Conservation (phyloP, 306 rosid species). For the Nissolia schottii region DNA sequence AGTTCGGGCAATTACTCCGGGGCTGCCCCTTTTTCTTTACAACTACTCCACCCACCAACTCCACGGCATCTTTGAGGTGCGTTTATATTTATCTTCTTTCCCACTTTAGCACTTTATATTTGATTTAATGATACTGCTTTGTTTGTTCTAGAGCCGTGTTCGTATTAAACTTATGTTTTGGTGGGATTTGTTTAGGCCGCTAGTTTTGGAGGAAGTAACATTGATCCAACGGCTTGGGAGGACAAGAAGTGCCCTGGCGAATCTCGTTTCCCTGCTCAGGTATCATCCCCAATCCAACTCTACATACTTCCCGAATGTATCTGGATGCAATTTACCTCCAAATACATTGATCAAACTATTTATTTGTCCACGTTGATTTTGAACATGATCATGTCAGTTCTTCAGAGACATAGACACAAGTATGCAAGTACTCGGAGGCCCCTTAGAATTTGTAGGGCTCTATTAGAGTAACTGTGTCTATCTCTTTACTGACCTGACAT, state of each 20-base stretch:
- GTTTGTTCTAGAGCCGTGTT: background rate
- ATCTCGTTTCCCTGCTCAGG: slow-evolving; percentile 99
- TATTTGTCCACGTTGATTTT: too few relatives aligned
- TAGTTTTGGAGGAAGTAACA: slow-evolving; percentile 91
- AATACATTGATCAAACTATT: too few relatives aligned
- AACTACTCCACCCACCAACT: slow-evolving; percentile 99
- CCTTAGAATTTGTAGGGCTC: too few relatives aligned
- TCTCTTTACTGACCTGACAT: too few relatives aligned
- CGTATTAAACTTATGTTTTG: background rate
- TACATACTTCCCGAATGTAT: too few relatives aligned
- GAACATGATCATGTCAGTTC: too few relatives aligned
- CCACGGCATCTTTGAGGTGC: slow-evolving; percentile 96
- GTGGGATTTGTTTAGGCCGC: slow-evolving; percentile 63
- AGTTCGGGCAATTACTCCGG: slow-evolving; percentile 93
- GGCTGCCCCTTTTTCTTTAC: slow-evolving; percentile 93
- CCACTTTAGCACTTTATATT: background rate
- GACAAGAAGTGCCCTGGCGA: slow-evolving; percentile 94
- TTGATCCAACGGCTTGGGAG: slow-evolving; percentile 97
- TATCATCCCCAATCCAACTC: slow-evolving; percentile 18
- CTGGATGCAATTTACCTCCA: too few relatives aligned
- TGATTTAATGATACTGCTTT: background rate
- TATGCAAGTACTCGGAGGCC: too few relatives aligned
- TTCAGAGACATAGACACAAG: too few relatives aligned
- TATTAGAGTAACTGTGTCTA: too few relatives aligned
- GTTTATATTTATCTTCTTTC: background rate